A percentile compares a stretch with the other conserved stretches of the same genome.
Evolutionary conservation across 2,329 filamentous ascomycete genomes (phyloP).

Genomic region (Aspergillus ustus): DNA sequence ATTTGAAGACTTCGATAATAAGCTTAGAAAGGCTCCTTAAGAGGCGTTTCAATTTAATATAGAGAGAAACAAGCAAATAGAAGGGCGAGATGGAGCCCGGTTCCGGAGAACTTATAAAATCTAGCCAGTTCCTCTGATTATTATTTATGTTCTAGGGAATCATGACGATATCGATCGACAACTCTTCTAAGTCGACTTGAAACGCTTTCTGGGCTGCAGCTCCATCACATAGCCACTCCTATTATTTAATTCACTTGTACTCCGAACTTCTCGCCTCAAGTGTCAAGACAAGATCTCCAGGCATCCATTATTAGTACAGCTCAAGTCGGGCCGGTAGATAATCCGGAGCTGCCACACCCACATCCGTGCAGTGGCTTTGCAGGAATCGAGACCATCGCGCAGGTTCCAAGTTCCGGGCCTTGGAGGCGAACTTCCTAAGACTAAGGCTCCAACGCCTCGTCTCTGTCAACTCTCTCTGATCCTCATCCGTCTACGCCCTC

Average conservation of each 20-base stretch:
- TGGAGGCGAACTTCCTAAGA: slow-evolving; percentile 24
- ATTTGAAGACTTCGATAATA: slow-evolving; percentile 19
- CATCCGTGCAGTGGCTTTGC: slow-evolving; percentile 16
- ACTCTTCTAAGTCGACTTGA: background rate
- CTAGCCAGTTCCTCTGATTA: background rate
- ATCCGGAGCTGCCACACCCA: slow-evolving; percentile 24
- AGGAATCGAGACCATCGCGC: slow-evolving; percentile 30
- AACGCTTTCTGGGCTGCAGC: background rate
- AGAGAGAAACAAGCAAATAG: slow-evolving; percentile 7
- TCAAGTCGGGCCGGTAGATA: slow-evolving; percentile 24
- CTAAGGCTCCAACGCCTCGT: slow-evolving; percentile 1
- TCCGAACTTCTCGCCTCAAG: background rate
- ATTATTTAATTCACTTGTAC: background rate
- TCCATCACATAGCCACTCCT: background rate
- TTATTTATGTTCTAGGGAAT: background rate
- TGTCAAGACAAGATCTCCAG: slow-evolving; percentile 8
- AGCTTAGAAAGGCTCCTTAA: slow-evolving; percentile 7
- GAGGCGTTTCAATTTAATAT: background rate
- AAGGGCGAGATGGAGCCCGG: background rate
- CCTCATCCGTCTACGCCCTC: slow-evolving; percentile 3
- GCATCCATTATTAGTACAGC: slow-evolving; percentile 13
- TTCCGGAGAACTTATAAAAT: slow-evolving; percentile 7
- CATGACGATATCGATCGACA: slow-evolving; percentile 11
- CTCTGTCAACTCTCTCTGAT: slow-evolving; percentile 2
- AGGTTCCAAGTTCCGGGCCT: slow-evolving; percentile 16